phyloP scores from a whole-genome alignment of 1,284 basidiomycete species.

The Microbotryomycetes sp. region DNA sequence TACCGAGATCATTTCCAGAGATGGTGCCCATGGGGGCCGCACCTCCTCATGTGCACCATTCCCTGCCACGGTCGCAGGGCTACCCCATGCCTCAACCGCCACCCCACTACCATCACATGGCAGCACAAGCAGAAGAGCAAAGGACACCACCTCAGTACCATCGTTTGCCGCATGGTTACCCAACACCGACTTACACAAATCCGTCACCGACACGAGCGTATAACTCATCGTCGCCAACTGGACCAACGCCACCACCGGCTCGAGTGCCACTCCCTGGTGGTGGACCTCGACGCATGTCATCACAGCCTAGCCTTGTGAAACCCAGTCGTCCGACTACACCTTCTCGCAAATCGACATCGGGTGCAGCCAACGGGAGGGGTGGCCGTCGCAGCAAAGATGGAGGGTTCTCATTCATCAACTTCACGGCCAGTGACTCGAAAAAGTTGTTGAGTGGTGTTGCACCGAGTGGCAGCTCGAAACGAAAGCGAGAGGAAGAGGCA shows the following conservation, averaged over 20 bases:
- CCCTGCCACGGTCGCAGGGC: too few relatives aligned
- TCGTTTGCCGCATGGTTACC: neutral
- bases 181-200: neutral
- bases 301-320: neutral
- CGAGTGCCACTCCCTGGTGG: neutral
- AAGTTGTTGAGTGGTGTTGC: slow-evolving; percentile 36
- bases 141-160: neutral
- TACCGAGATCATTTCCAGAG: neutral
- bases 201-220: neutral
- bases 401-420: slow-evolving; percentile 36
- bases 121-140: neutral
- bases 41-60: neutral
- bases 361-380: neutral
- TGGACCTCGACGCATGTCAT: neutral
- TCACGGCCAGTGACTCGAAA: slow-evolving; percentile 34
- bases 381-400: neutral
- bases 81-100: neutral
- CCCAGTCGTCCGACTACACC: neutral
- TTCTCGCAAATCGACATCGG: neutral
- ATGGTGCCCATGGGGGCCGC: neutral
- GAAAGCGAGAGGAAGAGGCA: slow-evolving; percentile 30
- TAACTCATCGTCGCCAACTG: neutral
- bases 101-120: neutral
- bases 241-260: too few relatives aligned
- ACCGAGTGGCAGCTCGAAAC: slow-evolving; percentile 37